These are phyloP conservation scores for Silybum marianum DNA, from an alignment of 129 eudicot genomes.

Conservation along the genomic window DNA sequence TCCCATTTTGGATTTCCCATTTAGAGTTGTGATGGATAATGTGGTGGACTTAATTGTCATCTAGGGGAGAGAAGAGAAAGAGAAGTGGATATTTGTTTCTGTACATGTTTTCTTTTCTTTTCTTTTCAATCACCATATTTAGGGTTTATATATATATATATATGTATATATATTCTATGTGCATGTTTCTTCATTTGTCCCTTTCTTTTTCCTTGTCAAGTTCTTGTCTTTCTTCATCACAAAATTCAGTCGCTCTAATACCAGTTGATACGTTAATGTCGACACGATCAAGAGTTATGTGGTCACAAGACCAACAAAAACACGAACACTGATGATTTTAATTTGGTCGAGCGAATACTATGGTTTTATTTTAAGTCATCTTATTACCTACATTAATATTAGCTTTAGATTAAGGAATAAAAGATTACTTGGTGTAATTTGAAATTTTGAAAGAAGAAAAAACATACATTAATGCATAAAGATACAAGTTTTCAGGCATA, in stretches of 20 bases:
- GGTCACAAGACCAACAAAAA: neutral
- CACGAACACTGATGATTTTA: neutral
- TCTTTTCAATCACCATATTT: constrained; percentile 19
- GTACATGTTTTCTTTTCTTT: constrained; percentile 19
- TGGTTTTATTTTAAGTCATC: neutral
- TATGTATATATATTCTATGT: constrained; percentile 12
- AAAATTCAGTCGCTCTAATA: neutral
- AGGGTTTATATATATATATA: neutral
- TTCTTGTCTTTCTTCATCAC: constrained; percentile 22
- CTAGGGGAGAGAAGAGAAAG: constrained; percentile 15
- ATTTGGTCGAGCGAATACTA: neutral
- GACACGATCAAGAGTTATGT: neutral
- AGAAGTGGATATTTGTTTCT: constrained; percentile 24
- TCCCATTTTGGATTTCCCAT: constrained; percentile 20
- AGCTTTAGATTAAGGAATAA: neutral
- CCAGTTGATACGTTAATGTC: neutral
- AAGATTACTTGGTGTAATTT: neutral
- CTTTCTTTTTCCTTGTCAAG: constrained; percentile 17
- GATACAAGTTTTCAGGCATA: neutral
- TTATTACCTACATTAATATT: neutral
- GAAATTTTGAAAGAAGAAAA: neutral
- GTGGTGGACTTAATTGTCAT: constrained; percentile 31
- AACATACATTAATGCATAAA: neutral
- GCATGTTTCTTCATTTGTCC: constrained; percentile 31
- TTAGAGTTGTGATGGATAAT: constrained; percentile 24